phyloP scores from a whole-genome alignment of 768 basidiomycete species.

The Hygrophoropsis aurantiaca region DNA sequence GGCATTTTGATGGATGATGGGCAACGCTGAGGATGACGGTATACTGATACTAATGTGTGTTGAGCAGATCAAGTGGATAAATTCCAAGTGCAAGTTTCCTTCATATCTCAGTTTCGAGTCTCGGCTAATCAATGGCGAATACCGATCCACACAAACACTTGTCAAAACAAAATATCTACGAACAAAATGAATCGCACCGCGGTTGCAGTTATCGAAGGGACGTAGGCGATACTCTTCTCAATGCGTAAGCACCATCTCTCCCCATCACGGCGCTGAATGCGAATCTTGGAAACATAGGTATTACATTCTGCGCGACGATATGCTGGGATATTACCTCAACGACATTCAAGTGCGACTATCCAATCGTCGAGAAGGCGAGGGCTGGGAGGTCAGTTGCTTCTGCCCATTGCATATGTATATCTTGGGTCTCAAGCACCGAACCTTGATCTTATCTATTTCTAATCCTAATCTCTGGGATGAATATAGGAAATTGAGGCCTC shows the following conservation, averaged over 20 bases:
- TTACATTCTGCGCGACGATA: constrained; percentile 83
- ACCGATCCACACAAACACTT: too few species aligned
- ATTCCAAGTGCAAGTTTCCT: constrained; percentile 65
- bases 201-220: constrained; percentile 72
- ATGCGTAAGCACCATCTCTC: constrained; percentile 57
- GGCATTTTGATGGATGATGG: too few species aligned
- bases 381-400: constrained; percentile 68
- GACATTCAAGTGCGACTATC: constrained; percentile 59
- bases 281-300: constrained; percentile 48
- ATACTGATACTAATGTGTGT: constrained; percentile 12
- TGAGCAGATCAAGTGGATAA: constrained; percentile 73
- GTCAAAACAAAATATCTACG: too few species aligned
- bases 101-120: too few species aligned
- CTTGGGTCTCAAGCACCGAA: not conserved
- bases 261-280: not conserved
- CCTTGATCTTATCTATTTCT: not conserved
- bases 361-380: constrained; percentile 39
- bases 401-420: not conserved
- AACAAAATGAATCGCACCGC: too few species aligned
- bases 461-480: too few species aligned
- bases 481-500: constrained; percentile 88
- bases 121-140: too few species aligned
- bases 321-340: constrained; percentile 70
- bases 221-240: constrained; percentile 84
- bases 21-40: too few species aligned